Base-by-base conservation (phyloP, 306 rosid species). In the Cicer cuneatum region DNA sequence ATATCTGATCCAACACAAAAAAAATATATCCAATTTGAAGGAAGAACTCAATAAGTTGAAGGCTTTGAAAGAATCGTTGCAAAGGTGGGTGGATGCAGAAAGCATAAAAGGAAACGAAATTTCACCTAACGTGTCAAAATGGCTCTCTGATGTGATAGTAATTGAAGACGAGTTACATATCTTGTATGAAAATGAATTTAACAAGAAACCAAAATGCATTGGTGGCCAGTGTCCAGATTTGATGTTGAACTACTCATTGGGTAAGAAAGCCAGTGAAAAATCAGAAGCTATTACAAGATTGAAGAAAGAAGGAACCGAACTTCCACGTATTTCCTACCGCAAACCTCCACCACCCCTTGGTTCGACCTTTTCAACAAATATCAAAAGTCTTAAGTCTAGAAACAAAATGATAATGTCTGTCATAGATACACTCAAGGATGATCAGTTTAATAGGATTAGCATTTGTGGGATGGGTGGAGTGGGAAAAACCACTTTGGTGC, bases 191-290 rank as follows among this genome's bases (percentile, higher is more conserved):
- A 12, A 18, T 11, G 16, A 53, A 71, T 64, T 41, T 6, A 70
- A 18, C 10, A 52, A 52, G 49, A 18, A 12, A 2, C 38, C 18
- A 39, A 71, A 18, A 2, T 16, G 52, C 16, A 16, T 39, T 53
- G 35, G 51, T 39, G 75, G 77, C 10, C 1, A 37, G 12, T 53
- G 75, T 70, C 62, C 41, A 39, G 1, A 70, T 52, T 19, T 54
- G 42, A 21, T 12, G 8, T 40, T 29, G 18, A 11, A 16, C 29
- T 73, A 73, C 29, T 60, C 70, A 7, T 29, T 60, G 38, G 52
- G 78, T 6, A 73, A 48, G 60, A n/a, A 5, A 33, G 70, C 49
- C 2, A 18, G 37, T 2, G 6, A 46, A 3, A 29, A 0, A 16
- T 10, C 14, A 0, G 48, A 16, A 45, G n/a, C 0, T 42, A 7